Percentiles rank a stretch among this genome's conserved stretches.
Conservation (phyloP, 2,329 filamentous ascomycete genomes). For the Colletotrichum siamense region DNA sequence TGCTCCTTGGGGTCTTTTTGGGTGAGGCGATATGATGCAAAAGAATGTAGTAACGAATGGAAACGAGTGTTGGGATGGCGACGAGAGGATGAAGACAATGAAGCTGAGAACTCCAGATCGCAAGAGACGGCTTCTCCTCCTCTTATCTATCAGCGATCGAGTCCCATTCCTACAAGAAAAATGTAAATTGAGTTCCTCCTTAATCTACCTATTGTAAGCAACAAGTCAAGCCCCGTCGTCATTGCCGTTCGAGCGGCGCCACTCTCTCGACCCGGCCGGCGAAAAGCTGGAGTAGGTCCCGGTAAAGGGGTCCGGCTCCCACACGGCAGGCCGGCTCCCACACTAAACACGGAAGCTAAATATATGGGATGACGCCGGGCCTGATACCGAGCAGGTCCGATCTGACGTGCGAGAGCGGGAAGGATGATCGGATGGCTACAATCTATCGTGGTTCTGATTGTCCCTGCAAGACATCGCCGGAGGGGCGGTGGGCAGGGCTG, state of each 20-base stretch:
- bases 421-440: background rate
- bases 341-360: background rate
- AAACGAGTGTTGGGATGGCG: background rate
- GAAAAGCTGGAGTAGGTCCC: background rate
- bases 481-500: background rate
- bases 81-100: rapidly evolving
- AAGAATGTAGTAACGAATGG: background rate
- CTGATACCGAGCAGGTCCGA: background rate
- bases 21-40: too few species aligned
- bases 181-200: background rate
- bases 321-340: background rate
- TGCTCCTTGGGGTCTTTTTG: too few species aligned
- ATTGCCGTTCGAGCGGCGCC: background rate
- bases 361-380: background rate
- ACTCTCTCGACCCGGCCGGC: background rate
- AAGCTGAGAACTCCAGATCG: rapidly evolving
- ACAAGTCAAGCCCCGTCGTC: background rate
- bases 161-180: background rate
- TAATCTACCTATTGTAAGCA: background rate
- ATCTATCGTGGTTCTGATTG: background rate
- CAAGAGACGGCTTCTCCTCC: background rate
- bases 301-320: background rate
- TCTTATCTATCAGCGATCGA: background rate
- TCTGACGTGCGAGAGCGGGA: background rate
- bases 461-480: background rate